These are phyloP conservation scores for Candida sojae DNA, from an alignment of 1,139 yeast species.

Conservation along the genomic window DNA sequence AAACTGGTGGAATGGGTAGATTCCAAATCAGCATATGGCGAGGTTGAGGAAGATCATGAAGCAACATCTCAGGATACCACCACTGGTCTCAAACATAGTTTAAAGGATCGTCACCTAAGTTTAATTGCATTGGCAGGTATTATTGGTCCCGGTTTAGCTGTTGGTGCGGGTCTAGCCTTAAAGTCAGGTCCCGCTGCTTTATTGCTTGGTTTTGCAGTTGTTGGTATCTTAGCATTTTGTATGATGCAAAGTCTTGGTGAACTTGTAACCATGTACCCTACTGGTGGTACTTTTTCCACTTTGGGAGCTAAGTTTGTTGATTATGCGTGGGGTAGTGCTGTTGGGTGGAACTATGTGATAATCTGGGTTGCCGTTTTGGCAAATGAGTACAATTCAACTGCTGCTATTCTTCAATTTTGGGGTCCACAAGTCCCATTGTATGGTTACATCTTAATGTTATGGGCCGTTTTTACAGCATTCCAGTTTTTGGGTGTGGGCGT, in stretches of 20 bases:
- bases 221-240: conserved; percentile 56
- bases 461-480: conserved; percentile 54
- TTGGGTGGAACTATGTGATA: conserved; percentile 65
- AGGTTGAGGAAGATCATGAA: background rate
- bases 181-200: conserved; percentile 49
- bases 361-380: conserved; percentile 63
- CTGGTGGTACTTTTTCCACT: conserved; percentile 58
- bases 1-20: background rate
- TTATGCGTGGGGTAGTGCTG: conserved; percentile 58
- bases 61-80: conserved; percentile 9
- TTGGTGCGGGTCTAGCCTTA: conserved; percentile 49
- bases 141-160: conserved; percentile 55
- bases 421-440: conserved; percentile 61
- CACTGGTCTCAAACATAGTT: conserved; percentile 27
- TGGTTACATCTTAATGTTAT: conserved; percentile 58
- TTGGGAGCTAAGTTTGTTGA: conserved; percentile 55
- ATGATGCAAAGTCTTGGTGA: conserved; percentile 65
- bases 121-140: conserved; percentile 56
- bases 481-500: conserved; percentile 58
- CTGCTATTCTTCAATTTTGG: conserved; percentile 58
- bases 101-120: conserved; percentile 47
- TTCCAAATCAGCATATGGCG: background rate
- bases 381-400: conserved; percentile 58
- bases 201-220: conserved; percentile 46
- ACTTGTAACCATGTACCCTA: conserved; percentile 51